Conservation (phyloP, 2,329 filamentous ascomycete genomes). For the Trichoderma atrobrunneum region DNA sequence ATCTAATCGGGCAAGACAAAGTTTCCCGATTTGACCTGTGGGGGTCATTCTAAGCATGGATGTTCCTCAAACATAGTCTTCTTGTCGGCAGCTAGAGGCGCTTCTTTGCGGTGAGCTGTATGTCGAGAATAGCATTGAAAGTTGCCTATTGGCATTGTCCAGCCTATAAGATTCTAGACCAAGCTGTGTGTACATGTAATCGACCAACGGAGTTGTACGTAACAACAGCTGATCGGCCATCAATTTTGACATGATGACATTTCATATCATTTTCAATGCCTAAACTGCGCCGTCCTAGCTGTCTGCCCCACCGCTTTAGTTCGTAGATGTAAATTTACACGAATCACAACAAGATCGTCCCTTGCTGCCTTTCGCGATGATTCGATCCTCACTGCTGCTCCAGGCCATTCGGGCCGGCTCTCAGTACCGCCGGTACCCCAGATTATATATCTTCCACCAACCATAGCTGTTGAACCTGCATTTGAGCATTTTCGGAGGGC, state of each 20-base stretch:
- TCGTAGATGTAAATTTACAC: background rate
- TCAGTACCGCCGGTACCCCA: constrained; percentile 4
- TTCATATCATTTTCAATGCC: background rate
- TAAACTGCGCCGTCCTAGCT: background rate
- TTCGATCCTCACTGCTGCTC: background rate
- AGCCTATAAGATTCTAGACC: background rate
- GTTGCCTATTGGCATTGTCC: background rate
- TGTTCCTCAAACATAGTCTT: background rate
- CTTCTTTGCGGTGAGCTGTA: background rate
- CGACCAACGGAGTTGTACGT: background rate
- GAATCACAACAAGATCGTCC: background rate
- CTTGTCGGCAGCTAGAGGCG: background rate
- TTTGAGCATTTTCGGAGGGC: background rate
- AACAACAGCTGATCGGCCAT: background rate
- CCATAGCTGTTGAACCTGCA: background rate
- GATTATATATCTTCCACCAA: constrained; percentile 20
- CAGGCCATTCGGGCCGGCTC: constrained; percentile 17
- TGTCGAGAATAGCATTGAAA: background rate
- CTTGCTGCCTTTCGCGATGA: background rate
- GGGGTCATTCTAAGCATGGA: background rate
- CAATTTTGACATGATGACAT: background rate
- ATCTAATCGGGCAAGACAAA: background rate
- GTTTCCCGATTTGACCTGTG: background rate
- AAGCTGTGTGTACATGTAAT: background rate
- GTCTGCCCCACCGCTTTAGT: background rate